phyloP scores from a whole-genome alignment of 305 asterid genomes.

The Solanum hybrid region DNA sequence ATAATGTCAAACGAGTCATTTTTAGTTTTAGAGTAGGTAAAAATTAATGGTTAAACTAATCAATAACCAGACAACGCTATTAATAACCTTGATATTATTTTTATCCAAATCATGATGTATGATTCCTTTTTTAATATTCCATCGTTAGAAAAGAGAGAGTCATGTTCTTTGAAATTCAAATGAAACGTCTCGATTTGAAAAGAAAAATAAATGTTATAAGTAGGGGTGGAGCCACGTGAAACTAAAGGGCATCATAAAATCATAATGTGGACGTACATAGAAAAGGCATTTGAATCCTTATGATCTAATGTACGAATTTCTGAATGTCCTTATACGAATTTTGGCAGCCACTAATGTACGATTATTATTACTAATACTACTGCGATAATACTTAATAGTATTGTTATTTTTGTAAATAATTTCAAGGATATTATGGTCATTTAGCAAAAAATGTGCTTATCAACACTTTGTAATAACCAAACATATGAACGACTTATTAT shows the following conservation, averaged over 20 bases:
- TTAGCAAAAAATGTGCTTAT: background rate
- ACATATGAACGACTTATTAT: background rate
- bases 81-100: no score
- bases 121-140: no score
- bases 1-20: background rate
- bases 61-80: background rate
- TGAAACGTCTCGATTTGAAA: no score
- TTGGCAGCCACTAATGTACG: background rate
- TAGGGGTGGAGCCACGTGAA: no score
- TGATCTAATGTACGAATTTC: background rate
- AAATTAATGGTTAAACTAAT: background rate
- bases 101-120: no score
- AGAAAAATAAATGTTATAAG: no score
- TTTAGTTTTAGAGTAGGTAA: background rate
- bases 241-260: no score
- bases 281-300: no score
- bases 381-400: background rate
- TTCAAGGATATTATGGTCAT: background rate
- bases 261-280: no score
- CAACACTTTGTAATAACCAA: background rate
- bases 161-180: no score
- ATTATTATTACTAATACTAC: background rate
- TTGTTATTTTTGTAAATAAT: background rate
- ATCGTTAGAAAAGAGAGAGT: no score
- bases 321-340: background rate